Conservation (phyloP, 176 grass and related monocot genomes). For the Aegilops umbellulata region DNA sequence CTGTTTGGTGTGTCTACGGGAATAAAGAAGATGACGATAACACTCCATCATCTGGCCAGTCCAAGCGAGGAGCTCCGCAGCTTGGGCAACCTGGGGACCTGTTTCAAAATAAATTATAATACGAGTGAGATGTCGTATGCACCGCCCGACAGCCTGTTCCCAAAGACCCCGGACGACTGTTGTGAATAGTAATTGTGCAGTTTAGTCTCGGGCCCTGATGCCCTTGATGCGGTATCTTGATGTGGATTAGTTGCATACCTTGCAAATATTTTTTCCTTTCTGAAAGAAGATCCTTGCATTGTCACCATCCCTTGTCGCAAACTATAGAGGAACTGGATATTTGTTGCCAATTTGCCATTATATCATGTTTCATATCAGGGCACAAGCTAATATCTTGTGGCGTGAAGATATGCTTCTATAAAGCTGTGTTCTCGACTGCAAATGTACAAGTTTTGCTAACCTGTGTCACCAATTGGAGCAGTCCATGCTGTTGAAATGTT, state of each 20-base stretch:
- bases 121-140: not conserved
- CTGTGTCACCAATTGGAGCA: not conserved
- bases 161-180: not conserved
- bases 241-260: not conserved
- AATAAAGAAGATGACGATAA: not conserved
- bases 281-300: not conserved
- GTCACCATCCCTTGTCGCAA: not conserved
- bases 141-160: not conserved
- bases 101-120: not conserved
- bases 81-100: not conserved
- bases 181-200: not conserved
- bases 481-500: not conserved
- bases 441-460: not conserved
- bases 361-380: not conserved
- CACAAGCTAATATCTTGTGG: not conserved
- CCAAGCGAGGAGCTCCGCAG: not conserved
- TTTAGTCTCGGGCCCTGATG: not conserved
- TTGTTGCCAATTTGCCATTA: not conserved
- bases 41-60: conserved; percentile 1
- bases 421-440: too few relatives aligned
- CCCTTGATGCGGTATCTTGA: not conserved
- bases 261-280: not conserved
- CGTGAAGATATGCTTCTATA: not conserved
- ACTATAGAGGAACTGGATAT: not conserved
- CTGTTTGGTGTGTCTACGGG: not conserved